phyloP scores from a whole-genome alignment of 2,329 filamentous ascomycete genomes.

The Tolypocladium amazonense region DNA sequence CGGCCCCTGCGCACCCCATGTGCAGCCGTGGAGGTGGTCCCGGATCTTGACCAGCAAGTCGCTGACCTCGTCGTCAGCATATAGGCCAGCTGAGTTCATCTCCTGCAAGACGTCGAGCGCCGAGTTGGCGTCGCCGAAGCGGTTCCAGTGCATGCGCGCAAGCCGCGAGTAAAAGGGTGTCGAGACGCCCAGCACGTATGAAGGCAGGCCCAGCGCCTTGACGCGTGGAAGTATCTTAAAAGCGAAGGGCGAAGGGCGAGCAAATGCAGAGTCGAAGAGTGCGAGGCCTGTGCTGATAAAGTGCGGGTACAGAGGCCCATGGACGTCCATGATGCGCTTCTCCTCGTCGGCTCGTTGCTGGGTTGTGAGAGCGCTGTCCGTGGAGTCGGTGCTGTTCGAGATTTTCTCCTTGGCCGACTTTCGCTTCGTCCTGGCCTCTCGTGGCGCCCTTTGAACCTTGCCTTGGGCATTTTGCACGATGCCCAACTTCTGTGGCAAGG shows the following conservation, averaged over 20 bases:
- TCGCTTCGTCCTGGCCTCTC: constrained; percentile 6
- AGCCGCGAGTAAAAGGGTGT: constrained; percentile 61
- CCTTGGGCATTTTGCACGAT: constrained; percentile 18
- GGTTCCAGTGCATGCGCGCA: constrained; percentile 49
- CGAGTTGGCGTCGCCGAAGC: constrained; percentile 44
- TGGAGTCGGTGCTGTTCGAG: background rate
- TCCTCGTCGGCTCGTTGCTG: constrained; percentile 7
- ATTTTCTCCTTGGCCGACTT: constrained; percentile 3
- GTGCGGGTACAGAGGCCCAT: constrained; percentile 55
- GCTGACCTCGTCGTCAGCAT: constrained; percentile 33
- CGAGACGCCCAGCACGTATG: constrained; percentile 61
- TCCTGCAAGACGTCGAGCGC: constrained; percentile 50
- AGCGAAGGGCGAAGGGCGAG: constrained; percentile 44
- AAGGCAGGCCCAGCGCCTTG: constrained; percentile 56
- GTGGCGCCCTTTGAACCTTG: constrained; percentile 5
- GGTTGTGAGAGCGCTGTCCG: background rate
- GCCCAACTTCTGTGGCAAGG: constrained; percentile 44
- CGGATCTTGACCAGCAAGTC: constrained; percentile 18
- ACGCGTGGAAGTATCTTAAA: constrained; percentile 55
- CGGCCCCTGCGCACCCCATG: constrained; percentile 24
- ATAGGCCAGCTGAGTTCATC: constrained; percentile 54
- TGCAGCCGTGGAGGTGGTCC: constrained; percentile 21
- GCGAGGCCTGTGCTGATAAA: constrained; percentile 47
- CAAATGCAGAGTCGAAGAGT: constrained; percentile 47
- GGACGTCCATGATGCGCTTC: constrained; percentile 38